Evolutionary conservation across 2,329 filamentous ascomycete genomes (phyloP).

Genomic region (Cladosporium sp.): DNA sequence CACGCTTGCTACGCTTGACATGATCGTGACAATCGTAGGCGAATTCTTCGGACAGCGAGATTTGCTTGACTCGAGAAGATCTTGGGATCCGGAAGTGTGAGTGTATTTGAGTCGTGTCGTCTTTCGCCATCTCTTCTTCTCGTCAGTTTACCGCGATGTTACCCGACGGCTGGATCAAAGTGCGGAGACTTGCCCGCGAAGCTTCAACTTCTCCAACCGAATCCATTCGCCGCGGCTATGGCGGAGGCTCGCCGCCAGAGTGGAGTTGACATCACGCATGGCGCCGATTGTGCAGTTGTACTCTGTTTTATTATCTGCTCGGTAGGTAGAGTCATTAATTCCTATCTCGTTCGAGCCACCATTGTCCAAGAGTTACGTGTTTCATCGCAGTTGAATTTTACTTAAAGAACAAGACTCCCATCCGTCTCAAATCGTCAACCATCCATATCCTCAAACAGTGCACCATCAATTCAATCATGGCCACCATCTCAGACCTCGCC

Average conservation of each 20-base stretch:
- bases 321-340: slow-evolving; percentile 4
- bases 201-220: not conserved
- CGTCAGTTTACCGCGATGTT: not conserved
- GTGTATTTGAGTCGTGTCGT: not conserved
- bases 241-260: slow-evolving; percentile 1
- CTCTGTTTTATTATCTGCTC: slow-evolving; percentile 1
- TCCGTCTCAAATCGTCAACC: too few species aligned
- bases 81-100: slow-evolving; percentile 21
- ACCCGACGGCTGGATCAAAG: not conserved
- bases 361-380: too few species aligned
- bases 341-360: not conserved
- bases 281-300: slow-evolving; percentile 1
- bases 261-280: not conserved
- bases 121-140: too few species aligned
- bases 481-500: slow-evolving; percentile 23
- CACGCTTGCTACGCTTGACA: slow-evolving; percentile 69
- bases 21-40: slow-evolving; percentile 83
- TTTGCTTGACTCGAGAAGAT: slow-evolving; percentile 64
- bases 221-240: not conserved
- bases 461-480: slow-evolving; percentile 13
- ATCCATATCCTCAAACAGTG: not conserved
- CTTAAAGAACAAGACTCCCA: too few species aligned
- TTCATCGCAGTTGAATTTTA: too few species aligned
- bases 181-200: not conserved
- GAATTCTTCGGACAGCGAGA: slow-evolving; percentile 90